Base-by-base conservation (phyloP, 345 rosid genomes). In the Euphorbia peplus region DNA sequence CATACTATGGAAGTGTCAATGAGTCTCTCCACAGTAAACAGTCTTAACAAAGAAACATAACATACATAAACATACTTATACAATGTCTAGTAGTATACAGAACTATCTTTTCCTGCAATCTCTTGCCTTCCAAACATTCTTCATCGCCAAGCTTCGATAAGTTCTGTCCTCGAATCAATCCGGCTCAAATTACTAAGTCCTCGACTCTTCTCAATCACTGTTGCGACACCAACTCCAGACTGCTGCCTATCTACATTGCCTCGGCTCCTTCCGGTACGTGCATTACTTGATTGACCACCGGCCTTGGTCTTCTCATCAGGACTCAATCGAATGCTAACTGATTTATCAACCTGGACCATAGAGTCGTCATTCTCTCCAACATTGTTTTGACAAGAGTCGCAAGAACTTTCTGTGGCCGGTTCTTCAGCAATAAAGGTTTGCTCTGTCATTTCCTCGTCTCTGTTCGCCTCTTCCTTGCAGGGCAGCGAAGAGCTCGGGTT, bases 141-240 rank as follows among this genome's bases (percentile, higher is more conserved):
- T 82, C 80, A 89, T 63, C 88, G 66, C 72, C 72, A 74, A 5
- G 77, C 77, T 63, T 68, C 71, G 22, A 82, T 83, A 60, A 88
- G 87, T 75, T 87, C 95, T 14, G 57, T 79, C 82, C 90, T 84
- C 0, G 88, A 80, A 71, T 85, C 85, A 63, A 88, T 72, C 48
- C 83, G 70, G 83, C 93, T 84, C 74, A 87, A 72, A 74, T 81
- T 83, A 72, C 84, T 70, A 55, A 86, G 75, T 52, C 77, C 88
- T 53, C 71, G 80, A 4, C 80, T 69, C 78, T 72, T 81, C 24
- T 81, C 80, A 67, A 65, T 67, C 37, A 82, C 66, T 48, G 72
- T 68, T 3, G 75, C 41, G 42, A 73, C 62, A 21, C 56, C 76
- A 76, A 76, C 79, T 57, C 65, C 68, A 50, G 84, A 72, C 63